phyloP scores from a whole-genome alignment of 2,329 filamentous ascomycete species.

The Phoma herbarum region DNA sequence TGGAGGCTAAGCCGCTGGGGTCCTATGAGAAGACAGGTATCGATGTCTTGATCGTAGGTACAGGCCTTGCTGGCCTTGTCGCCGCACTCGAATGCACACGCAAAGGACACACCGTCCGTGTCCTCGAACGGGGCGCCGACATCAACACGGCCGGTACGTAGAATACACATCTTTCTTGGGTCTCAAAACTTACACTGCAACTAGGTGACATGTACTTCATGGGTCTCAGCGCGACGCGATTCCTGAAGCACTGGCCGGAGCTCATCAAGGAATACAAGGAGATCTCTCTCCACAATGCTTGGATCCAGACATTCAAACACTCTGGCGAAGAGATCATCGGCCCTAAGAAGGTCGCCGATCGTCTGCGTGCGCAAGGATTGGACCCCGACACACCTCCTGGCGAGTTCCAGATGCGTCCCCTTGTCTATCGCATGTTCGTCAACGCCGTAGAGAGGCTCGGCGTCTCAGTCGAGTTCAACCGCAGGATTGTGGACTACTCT shows the following conservation, averaged over 20 bases:
- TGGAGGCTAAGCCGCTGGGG: constrained; percentile 60
- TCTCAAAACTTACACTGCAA: neutral
- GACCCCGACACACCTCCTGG: constrained; percentile 61
- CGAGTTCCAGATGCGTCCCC: constrained; percentile 64
- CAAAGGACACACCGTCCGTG: constrained; percentile 53
- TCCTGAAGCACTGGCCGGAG: constrained; percentile 65
- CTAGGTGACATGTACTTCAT: constrained; percentile 69
- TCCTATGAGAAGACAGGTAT: constrained; percentile 58
- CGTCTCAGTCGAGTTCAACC: constrained; percentile 55
- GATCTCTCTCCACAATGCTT: constrained; percentile 63
- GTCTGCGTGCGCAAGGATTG: constrained; percentile 56
- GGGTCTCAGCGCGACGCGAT: constrained; percentile 64
- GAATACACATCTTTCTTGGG: neutral
- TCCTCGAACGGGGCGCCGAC: constrained; percentile 55
- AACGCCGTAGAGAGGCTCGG: constrained; percentile 58
- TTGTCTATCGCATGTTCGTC: constrained; percentile 65
- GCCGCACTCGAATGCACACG: constrained; percentile 52
- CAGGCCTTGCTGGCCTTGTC: constrained; percentile 51
- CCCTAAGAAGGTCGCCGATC: constrained; percentile 60
- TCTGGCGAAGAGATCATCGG: constrained; percentile 60
- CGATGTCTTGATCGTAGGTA: constrained; percentile 53
- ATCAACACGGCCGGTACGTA: constrained; percentile 63
- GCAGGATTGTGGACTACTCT: constrained; percentile 55
- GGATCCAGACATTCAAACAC: constrained; percentile 66
- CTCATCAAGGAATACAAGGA: constrained; percentile 60